Percentiles rank a stretch among this genome's conserved stretches.
phyloP scores from a whole-genome alignment of 176 grass and related monocot genomes.

The Aegilops longissima region DNA sequence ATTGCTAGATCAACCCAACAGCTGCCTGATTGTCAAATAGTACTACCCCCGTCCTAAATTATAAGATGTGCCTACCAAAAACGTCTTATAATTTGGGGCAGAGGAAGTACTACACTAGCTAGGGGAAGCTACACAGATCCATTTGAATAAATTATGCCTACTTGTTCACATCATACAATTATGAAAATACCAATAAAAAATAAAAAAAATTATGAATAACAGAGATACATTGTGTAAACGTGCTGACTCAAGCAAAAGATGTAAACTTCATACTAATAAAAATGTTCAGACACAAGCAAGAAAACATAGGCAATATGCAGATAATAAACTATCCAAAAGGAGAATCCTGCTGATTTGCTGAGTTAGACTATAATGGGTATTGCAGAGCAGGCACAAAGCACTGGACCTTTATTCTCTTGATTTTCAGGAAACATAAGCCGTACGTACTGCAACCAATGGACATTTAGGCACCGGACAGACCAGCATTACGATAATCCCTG shows the following conservation, averaged over 20 bases:
- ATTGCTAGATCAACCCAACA: constrained; percentile 65
- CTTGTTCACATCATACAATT: not conserved
- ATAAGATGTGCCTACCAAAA: too few species aligned
- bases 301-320: not conserved
- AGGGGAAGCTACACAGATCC: not conserved
- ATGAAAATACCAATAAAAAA: not conserved
- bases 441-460: not conserved
- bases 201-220: not conserved
- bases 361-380: not conserved
- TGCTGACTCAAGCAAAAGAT: not conserved
- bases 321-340: not conserved
- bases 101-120: not conserved
- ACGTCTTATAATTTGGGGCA: too few species aligned
- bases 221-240: not conserved
- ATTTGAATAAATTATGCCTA: not conserved
- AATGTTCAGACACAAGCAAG: not conserved
- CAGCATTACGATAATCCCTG: not conserved
- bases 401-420: not conserved
- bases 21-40: not conserved
- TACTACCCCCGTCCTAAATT: not conserved
- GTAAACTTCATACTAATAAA: not conserved
- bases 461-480: not conserved
- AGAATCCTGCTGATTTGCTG: not conserved
- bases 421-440: not conserved
- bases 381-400: not conserved